Evolutionary conservation across 345 rosid genomes (phyloP).

Genomic region (Bruguiera gymnorhiza): DNA sequence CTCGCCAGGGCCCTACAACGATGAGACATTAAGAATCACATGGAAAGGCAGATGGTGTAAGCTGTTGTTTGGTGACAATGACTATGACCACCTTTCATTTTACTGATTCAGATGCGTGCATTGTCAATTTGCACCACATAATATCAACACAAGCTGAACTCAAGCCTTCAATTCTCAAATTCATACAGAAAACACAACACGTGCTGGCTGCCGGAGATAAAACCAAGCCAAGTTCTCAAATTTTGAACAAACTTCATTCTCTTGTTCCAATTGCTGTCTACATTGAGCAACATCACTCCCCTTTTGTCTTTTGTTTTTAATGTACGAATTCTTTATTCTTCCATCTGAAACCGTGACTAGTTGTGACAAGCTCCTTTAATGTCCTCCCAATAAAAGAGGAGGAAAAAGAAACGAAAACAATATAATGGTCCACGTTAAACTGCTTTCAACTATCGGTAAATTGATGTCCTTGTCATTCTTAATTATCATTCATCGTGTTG

Average conservation of each 20-base stretch:
- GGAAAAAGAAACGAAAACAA: too few relatives aligned
- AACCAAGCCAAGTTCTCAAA: not conserved
- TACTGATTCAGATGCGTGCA: constrained; percentile 20
- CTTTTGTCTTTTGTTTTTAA: too few relatives aligned
- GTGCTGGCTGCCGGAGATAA: constrained; percentile 22
- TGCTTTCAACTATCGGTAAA: too few relatives aligned
- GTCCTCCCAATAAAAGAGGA: too few relatives aligned
- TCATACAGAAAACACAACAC: constrained; percentile 15
- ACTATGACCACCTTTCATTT: constrained; percentile 10
- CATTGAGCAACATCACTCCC: too few relatives aligned
- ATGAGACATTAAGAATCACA: constrained; percentile 25
- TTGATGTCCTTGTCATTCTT: too few relatives aligned
- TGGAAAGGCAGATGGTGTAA: constrained; percentile 17
- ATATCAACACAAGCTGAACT: constrained; percentile 5
- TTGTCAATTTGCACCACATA: not conserved
- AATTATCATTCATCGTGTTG: too few relatives aligned
- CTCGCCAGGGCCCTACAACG: constrained; percentile 7
- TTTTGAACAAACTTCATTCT: not conserved
- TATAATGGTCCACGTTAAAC: too few relatives aligned
- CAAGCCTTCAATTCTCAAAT: not conserved
- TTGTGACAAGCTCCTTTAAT: too few relatives aligned
- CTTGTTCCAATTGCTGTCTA: not conserved
- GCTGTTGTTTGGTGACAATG: constrained; percentile 17
- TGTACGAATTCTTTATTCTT: too few relatives aligned
- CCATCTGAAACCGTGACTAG: too few relatives aligned